These are phyloP conservation scores for Sporisorium exsertum DNA, from an alignment of 1,284 basidiomycete genomes.

Conservation along the genomic window DNA sequence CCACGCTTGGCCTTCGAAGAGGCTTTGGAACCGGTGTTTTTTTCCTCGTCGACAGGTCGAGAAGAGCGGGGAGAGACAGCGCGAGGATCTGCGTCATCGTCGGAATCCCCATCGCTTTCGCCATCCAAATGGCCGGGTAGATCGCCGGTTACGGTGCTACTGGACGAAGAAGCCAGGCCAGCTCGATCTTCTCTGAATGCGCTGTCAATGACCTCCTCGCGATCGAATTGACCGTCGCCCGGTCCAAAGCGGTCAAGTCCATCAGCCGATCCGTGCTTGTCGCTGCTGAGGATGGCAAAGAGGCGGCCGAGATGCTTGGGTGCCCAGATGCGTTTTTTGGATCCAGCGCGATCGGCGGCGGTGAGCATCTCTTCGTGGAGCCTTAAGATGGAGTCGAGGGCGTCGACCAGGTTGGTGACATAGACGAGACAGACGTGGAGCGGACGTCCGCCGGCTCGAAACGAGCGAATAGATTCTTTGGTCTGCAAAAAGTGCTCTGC, in stretches of 20 bases:
- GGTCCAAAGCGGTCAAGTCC: conserved; percentile 35
- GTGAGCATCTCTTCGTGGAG: conserved; percentile 72
- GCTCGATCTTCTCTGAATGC: conserved; percentile 40
- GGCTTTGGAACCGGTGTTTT: background rate
- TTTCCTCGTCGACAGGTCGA: conserved; percentile 34
- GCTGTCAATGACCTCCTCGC: conserved; percentile 41
- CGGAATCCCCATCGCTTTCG: conserved; percentile 21
- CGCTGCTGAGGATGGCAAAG: conserved; percentile 60
- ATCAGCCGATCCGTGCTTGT: conserved; percentile 34
- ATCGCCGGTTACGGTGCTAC: background rate
- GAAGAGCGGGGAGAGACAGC: background rate
- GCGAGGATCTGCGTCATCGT: conserved; percentile 12
- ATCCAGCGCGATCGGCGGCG: conserved; percentile 70
- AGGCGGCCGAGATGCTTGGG: conserved; percentile 73
- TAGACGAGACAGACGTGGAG: conserved; percentile 74
- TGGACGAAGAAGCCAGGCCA: conserved; percentile 8
- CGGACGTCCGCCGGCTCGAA: conserved; percentile 68
- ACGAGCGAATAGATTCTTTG: conserved; percentile 25
- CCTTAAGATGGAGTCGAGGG: conserved; percentile 71
- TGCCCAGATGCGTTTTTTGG: conserved; percentile 72
- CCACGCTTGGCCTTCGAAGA: conserved; percentile 2
- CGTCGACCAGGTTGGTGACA: conserved; percentile 71
- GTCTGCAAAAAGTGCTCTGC: conserved; percentile 41
- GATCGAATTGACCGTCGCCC: conserved; percentile 27
- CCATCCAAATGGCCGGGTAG: conserved; percentile 22